A percentile compares a stretch with the other conserved stretches of the same genome.
These are phyloP conservation scores for Seiridium cupressi DNA, from an alignment of 2,329 filamentous ascomycete genomes.

Conservation along the genomic window DNA sequence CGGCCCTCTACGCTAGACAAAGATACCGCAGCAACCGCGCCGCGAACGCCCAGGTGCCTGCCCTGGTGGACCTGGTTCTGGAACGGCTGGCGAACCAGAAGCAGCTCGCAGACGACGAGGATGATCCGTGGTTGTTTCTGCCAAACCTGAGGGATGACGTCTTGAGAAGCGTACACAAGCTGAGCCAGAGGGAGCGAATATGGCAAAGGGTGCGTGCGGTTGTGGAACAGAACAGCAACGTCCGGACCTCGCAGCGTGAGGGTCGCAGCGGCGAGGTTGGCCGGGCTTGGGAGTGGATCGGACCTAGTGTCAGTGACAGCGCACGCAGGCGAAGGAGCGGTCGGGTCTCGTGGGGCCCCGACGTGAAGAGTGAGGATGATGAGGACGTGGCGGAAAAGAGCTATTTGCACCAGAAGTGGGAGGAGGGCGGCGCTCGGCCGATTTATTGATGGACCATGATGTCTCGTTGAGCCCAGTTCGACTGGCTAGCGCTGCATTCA, in stretches of 20 bases:
- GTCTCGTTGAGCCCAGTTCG: not conserved
- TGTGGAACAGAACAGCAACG: slow-evolving; percentile 92
- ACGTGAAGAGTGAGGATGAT: slow-evolving; percentile 34
- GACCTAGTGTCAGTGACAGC: slow-evolving; percentile 47
- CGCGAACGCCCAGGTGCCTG: slow-evolving; percentile 72
- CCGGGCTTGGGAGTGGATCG: slow-evolving; percentile 70
- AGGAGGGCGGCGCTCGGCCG: slow-evolving; percentile 33
- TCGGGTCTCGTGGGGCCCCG: slow-evolving; percentile 45
- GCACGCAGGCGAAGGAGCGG: slow-evolving; percentile 49
- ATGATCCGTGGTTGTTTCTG: slow-evolving; percentile 80
- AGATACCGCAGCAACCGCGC: slow-evolving; percentile 61
- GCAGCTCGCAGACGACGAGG: slow-evolving; percentile 62
- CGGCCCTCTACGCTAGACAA: slow-evolving; percentile 61
- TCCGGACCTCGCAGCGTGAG: slow-evolving; percentile 72
- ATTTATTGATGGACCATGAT: slow-evolving; percentile 24
- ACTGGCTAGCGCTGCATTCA: not conserved
- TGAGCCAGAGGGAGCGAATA: slow-evolving; percentile 72
- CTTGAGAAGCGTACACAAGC: slow-evolving; percentile 74
- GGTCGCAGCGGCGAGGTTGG: slow-evolving; percentile 63
- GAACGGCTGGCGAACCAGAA: slow-evolving; percentile 82
- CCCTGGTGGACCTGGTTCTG: slow-evolving; percentile 80
- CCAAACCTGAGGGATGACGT: slow-evolving; percentile 91
- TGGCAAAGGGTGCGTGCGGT: slow-evolving; percentile 82
- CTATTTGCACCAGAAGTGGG: slow-evolving; percentile 34
- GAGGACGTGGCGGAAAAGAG: slow-evolving; percentile 16